Percentiles rank a stretch among this genome's conserved stretches.
phyloP scores from a whole-genome alignment of 331 rosid species.

The Erythrophleum ivorense region DNA sequence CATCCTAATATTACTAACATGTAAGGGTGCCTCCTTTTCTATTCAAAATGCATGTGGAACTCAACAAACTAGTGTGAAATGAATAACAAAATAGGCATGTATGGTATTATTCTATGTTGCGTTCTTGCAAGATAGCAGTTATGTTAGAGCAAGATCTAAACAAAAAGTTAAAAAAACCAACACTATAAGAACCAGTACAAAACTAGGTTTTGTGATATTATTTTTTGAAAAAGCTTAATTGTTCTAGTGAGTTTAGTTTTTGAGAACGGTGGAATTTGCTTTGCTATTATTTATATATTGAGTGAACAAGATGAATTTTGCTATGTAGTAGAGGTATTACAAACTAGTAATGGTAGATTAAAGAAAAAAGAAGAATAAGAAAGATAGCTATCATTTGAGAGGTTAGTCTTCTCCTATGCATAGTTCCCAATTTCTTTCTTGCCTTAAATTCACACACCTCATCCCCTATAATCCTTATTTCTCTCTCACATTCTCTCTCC shows the following conservation, averaged over 20 bases:
- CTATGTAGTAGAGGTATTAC: no score
- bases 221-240: slow-evolving; percentile 53
- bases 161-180: neutral
- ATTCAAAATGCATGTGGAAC: neutral
- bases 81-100: neutral
- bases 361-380: no score
- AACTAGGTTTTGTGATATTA: slow-evolving; percentile 4
- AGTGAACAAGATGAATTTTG: slow-evolving; percentile 62
- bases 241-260: slow-evolving; percentile 70
- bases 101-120: neutral
- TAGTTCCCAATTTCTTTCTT: no score
- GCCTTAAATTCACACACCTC: no score
- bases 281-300: slow-evolving; percentile 48
- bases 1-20: neutral
- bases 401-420: no score
- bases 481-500: no score
- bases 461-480: no score
- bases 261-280: slow-evolving; percentile 64
- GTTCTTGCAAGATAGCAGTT: neutral
- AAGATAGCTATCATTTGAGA: no score
- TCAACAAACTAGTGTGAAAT: neutral
- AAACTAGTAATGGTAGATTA: no score
- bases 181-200: neutral
- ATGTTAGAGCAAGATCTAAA: slow-evolving; percentile 22
- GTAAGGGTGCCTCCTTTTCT: neutral